phyloP scores from a whole-genome alignment of 306 rosid genomes.

The Gillenia trifoliata region DNA sequence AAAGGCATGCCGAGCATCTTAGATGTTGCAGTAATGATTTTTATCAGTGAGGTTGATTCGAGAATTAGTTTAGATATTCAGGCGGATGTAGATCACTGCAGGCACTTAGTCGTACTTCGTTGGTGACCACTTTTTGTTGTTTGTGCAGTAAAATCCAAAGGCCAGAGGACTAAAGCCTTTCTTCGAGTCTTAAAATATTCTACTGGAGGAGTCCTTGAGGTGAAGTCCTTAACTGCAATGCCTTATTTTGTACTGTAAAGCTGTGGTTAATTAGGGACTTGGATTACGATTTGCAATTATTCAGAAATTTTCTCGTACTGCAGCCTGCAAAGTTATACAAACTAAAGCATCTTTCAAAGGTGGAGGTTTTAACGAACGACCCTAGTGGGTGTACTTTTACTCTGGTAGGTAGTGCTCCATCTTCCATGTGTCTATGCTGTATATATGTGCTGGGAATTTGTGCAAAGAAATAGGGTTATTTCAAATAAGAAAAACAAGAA shows the following conservation, averaged over 20 bases:
- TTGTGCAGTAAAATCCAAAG: constrained; percentile 67
- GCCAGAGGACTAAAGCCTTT: constrained; percentile 77
- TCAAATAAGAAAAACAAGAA: constrained; percentile 22
- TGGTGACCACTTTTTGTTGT: constrained; percentile 11
- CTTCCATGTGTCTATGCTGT: constrained; percentile 8
- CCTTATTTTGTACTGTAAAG: not conserved
- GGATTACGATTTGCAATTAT: not conserved
- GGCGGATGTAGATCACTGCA: not conserved
- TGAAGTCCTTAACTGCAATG: constrained; percentile 10
- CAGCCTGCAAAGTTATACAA: constrained; percentile 95
- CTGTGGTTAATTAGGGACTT: not conserved
- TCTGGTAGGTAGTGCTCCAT: constrained; percentile 76
- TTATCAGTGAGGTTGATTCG: not conserved
- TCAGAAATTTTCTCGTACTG: constrained; percentile 18
- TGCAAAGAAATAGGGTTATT: not conserved
- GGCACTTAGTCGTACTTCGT: not conserved
- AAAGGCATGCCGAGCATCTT: not conserved
- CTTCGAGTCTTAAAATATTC: constrained; percentile 89
- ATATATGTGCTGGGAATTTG: not conserved
- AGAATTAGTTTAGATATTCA: not conserved
- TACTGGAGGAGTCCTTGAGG: constrained; percentile 89
- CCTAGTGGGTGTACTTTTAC: constrained; percentile 93
- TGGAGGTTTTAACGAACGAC: constrained; percentile 80
- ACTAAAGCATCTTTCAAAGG: constrained; percentile 89
- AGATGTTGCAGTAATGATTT: too few relatives aligned